Conservation (phyloP, 371 early-diverging fungal species). For the Actinomucor elegans region DNA sequence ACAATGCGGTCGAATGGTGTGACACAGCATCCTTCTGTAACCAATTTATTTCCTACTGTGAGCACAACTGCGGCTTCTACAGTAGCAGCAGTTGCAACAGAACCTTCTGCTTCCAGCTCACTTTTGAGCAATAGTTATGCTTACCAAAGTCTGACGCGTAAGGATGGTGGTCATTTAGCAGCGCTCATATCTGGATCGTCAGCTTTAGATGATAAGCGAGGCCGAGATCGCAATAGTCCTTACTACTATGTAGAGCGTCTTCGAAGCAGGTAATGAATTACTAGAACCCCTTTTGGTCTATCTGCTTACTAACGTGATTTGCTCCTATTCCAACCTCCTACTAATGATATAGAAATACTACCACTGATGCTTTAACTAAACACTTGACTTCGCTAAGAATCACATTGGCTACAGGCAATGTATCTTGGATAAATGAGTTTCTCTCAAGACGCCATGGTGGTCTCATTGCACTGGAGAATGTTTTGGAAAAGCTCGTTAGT, state of each 20-base stretch:
- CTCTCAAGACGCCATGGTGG: conserved; percentile 50
- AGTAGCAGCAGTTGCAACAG: neutral
- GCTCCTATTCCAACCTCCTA: no score
- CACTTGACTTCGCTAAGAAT: conserved; percentile 53
- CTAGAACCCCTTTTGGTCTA: no score
- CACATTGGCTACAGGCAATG: conserved; percentile 48
- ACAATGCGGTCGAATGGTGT: neutral
- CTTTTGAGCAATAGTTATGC: conserved; percentile 15
- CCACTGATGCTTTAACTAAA: conserved; percentile 45
- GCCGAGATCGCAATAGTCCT: conserved; percentile 35
- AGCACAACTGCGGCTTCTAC: neutral
- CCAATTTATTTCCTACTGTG: conserved; percentile 8
- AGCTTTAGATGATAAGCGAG: conserved; percentile 21
- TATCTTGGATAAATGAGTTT: conserved; percentile 64
- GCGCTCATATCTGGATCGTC: conserved; percentile 7
- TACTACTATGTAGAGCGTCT: conserved; percentile 45
- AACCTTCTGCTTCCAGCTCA: conserved; percentile 6
- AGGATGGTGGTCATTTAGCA: conserved; percentile 33
- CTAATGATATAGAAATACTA: conserved; percentile 29
- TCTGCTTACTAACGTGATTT: no score
- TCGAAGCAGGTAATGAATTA: conserved; percentile 41
- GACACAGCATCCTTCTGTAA: conserved; percentile 7
- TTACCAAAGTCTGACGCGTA: conserved; percentile 33
- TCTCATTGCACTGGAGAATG: conserved; percentile 52
- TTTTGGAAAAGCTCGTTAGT: conserved; percentile 48